These are phyloP conservation scores for Geosiphon pyriformis DNA, from an alignment of 192 early-diverging fungal genomes.

Conservation along the genomic window DNA sequence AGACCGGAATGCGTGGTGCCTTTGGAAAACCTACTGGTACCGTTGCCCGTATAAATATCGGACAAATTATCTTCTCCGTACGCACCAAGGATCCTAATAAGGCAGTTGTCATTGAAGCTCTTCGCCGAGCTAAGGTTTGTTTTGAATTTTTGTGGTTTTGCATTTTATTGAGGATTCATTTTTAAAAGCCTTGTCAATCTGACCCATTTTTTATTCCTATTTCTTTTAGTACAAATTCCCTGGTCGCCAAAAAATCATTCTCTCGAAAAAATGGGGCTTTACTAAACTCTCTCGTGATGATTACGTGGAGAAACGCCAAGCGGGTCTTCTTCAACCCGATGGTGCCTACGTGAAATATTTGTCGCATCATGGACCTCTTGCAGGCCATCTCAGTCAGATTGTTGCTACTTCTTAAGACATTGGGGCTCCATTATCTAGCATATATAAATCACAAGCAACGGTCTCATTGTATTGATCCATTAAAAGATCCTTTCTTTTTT, in stretches of 20 bases:
- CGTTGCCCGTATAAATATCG: slow-evolving; percentile 97
- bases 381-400: slow-evolving; percentile 37
- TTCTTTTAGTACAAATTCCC: slow-evolving; percentile 91
- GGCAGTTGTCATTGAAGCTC: slow-evolving; percentile 85
- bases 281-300: slow-evolving; percentile 93
- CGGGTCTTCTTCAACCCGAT: slow-evolving; percentile 81
- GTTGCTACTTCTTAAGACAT: too few species aligned
- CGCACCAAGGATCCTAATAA: slow-evolving; percentile 94
- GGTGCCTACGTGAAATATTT: slow-evolving; percentile 95
- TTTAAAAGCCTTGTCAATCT: neutral
- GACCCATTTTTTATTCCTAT: neutral
- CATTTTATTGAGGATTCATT: neutral
- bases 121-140: slow-evolving; percentile 35
- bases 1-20: slow-evolving; percentile 99
- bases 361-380: slow-evolving; percentile 75
- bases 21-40: slow-evolving; percentile 94
- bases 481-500: too few species aligned
- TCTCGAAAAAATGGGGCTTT: slow-evolving; percentile 99
- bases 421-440: too few species aligned
- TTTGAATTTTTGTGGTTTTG: neutral
- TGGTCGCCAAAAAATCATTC: slow-evolving; percentile 96
- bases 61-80: slow-evolving; percentile 94
- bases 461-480: too few species aligned
- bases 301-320: slow-evolving; percentile 71
- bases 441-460: too few species aligned